A percentile compares a stretch with the other conserved stretches of the same genome.
phyloP scores from a whole-genome alignment of 768 basidiomycete genomes.

The Suillus alpinus region DNA sequence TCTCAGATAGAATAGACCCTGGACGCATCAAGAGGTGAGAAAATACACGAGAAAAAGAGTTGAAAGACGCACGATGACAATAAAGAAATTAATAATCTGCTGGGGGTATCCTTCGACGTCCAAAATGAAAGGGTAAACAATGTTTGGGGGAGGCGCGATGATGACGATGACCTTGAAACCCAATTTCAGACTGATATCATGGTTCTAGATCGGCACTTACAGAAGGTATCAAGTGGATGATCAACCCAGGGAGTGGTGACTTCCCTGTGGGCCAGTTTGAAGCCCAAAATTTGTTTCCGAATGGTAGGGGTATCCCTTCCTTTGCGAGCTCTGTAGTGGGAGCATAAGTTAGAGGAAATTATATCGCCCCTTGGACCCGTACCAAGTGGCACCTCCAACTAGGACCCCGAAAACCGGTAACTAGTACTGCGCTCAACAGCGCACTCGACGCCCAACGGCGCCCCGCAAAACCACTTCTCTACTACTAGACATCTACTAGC shows the following conservation, averaged over 20 bases:
- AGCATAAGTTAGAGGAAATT: background rate
- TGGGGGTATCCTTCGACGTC: constrained; percentile 49
- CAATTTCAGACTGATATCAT: constrained; percentile 30
- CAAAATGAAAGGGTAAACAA: constrained; percentile 61
- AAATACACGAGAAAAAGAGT: too few species aligned
- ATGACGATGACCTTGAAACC: constrained; percentile 51
- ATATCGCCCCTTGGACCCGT: too few species aligned
- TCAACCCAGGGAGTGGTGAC: constrained; percentile 53
- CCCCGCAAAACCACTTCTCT: too few species aligned
- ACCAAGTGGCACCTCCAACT: too few species aligned
- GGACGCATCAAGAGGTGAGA: background rate
- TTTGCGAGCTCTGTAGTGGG: constrained; percentile 49
- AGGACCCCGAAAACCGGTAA: too few species aligned
- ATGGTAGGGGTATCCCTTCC: constrained; percentile 59
- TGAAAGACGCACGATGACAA: constrained; percentile 44
- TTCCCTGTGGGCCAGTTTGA: constrained; percentile 61
- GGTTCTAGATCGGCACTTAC: constrained; percentile 24
- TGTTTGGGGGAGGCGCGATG: constrained; percentile 47
- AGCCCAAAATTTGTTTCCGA: constrained; percentile 59
- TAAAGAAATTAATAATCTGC: constrained; percentile 56
- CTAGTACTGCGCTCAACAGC: too few species aligned
- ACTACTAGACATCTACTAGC: too few species aligned
- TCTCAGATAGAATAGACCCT: constrained; percentile 57
- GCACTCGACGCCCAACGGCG: too few species aligned
- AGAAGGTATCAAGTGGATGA: constrained; percentile 54